phyloP scores from a whole-genome alignment of 306 rosid species.

The Fagus sylvatica region DNA sequence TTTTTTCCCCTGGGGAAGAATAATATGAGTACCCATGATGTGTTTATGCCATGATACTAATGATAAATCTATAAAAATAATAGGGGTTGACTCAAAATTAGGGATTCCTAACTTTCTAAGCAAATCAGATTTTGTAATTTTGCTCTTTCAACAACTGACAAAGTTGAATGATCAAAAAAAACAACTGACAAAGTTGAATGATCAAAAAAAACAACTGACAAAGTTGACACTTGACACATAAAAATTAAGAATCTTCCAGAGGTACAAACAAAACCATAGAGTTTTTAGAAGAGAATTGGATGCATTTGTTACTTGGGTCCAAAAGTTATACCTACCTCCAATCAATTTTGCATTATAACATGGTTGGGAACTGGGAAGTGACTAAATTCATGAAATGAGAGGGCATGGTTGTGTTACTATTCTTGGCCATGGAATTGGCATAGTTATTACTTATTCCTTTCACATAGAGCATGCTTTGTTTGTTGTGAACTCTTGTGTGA shows the following conservation, averaged over 20 bases:
- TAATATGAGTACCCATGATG: neutral
- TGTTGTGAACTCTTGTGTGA: too few species aligned
- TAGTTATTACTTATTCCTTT: slow-evolving; percentile 33
- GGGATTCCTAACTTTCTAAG: neutral
- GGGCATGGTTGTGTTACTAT: slow-evolving; percentile 22
- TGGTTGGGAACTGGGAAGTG: slow-evolving; percentile 8
- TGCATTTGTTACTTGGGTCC: slow-evolving; percentile 30
- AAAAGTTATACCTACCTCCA: slow-evolving; percentile 26
- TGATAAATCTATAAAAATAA: neutral
- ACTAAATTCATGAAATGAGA: slow-evolving; percentile 18
- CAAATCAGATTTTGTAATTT: neutral
- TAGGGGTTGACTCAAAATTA: slow-evolving; percentile 3
- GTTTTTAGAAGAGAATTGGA: slow-evolving; percentile 25
- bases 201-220: too few species aligned
- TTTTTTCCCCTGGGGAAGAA: too few species aligned
- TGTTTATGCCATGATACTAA: neutral
- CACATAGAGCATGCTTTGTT: too few species aligned
- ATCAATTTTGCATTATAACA: slow-evolving; percentile 22
- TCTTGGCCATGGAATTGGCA: slow-evolving; percentile 16
- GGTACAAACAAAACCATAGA: slow-evolving; percentile 27
- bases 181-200: too few species aligned
- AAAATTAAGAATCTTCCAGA: neutral
- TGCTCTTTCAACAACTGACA: neutral
- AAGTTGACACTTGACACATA: neutral
- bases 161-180: too few species aligned